A percentile compares a stretch with the other conserved stretches of the same genome.
Conservation (phyloP, 140 eudicot genomes). For the Bidens hawaiensis region DNA sequence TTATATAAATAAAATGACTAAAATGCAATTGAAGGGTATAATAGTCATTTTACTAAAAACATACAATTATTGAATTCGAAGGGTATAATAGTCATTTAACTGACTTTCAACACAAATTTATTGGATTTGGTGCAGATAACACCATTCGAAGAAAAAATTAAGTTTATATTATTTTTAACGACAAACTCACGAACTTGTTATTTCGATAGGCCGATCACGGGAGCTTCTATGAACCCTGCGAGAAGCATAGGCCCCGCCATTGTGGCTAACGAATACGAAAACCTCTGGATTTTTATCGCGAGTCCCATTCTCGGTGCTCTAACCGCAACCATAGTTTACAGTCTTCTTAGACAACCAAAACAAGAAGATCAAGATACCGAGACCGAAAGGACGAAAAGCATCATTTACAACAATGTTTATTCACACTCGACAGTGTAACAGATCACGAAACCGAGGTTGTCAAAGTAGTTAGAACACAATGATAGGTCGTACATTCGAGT, state of each 20-base stretch:
- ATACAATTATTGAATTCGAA: too few species aligned
- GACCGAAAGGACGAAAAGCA: slow-evolving; percentile 22
- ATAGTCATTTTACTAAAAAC: too few species aligned
- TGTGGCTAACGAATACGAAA: slow-evolving; percentile 39
- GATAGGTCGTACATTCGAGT: slow-evolving; percentile 11
- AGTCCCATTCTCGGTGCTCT: slow-evolving; percentile 49
- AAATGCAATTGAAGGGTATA: neutral
- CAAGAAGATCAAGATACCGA: slow-evolving; percentile 13
- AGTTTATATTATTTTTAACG: neutral
- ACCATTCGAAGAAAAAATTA: neutral
- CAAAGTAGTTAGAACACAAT: slow-evolving; percentile 18
- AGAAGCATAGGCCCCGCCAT: slow-evolving; percentile 71
- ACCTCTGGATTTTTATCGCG: slow-evolving; percentile 43
- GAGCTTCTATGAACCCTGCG: slow-evolving; percentile 82
- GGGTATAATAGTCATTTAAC: neutral
- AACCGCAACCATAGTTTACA: slow-evolving; percentile 35
- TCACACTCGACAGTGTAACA: slow-evolving; percentile 18
- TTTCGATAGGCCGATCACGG: slow-evolving; percentile 56
- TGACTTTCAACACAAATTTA: neutral
- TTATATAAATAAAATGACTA: too few species aligned
- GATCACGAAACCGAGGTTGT: neutral
- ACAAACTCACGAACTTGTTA: neutral
- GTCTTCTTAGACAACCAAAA: slow-evolving; percentile 41
- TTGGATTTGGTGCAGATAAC: neutral
- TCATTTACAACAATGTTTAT: slow-evolving; percentile 22